Percentiles rank a stretch among this genome's conserved stretches.
Conservation (phyloP, 2,329 filamentous ascomycete species). For the Hypoxylon sp. region DNA sequence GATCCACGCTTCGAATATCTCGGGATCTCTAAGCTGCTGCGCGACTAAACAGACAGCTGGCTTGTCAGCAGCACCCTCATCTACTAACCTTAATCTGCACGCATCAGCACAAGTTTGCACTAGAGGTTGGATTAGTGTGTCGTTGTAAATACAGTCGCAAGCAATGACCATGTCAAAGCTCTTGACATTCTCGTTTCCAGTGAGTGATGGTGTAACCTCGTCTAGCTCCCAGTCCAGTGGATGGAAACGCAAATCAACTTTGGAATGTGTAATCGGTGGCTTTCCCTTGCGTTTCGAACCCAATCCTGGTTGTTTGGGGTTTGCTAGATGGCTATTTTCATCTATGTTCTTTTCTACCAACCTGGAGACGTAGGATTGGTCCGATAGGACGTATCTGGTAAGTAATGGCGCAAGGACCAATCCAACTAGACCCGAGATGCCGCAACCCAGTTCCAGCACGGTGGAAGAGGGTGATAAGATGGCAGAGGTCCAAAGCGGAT, state of each 20-base stretch:
- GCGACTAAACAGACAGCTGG: slow-evolving; percentile 82
- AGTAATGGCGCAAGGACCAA: slow-evolving; percentile 71
- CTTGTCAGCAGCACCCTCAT: slow-evolving; percentile 25
- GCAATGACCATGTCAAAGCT: slow-evolving; percentile 80
- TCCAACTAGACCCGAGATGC: slow-evolving; percentile 82
- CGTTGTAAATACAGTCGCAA: slow-evolving; percentile 96
- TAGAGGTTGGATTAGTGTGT: slow-evolving; percentile 81
- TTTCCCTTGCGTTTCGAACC: slow-evolving; percentile 38
- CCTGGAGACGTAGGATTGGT: slow-evolving; percentile 85
- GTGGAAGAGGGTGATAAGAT: slow-evolving; percentile 64
- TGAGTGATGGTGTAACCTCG: slow-evolving; percentile 57
- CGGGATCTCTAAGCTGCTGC: slow-evolving; percentile 85
- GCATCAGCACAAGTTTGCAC: slow-evolving; percentile 82
- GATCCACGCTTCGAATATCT: slow-evolving; percentile 87
- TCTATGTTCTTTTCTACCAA: slow-evolving; percentile 79
- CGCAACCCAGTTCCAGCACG: slow-evolving; percentile 86
- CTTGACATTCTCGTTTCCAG: slow-evolving; percentile 45
- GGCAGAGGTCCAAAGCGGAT: slow-evolving; percentile 66
- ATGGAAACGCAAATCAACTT: slow-evolving; percentile 61
- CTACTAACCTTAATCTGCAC: slow-evolving; percentile 64
- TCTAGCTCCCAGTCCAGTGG: slow-evolving; percentile 86
- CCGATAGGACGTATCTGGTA: slow-evolving; percentile 77
- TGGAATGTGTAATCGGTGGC: slow-evolving; percentile 5
- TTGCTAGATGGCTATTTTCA: slow-evolving; percentile 58
- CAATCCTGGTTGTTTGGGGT: slow-evolving; percentile 16